Conservation (phyloP, 1,284 basidiomycete species). For the Exsudoporus floridanus region DNA sequence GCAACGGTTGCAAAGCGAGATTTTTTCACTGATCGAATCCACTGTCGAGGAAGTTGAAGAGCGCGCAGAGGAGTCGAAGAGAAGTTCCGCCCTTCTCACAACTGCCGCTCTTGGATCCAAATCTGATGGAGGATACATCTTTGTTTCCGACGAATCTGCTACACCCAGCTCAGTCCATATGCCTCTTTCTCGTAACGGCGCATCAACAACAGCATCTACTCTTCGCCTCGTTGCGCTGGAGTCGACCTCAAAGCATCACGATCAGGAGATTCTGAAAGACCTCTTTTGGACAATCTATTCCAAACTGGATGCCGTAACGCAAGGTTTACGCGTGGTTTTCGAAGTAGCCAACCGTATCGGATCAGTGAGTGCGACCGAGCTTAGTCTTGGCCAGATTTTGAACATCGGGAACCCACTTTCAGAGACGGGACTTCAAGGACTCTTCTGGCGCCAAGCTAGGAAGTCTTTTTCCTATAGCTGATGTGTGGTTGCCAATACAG, state of each 20-base stretch:
- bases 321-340: conserved; percentile 88
- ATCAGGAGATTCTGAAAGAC: conserved; percentile 87
- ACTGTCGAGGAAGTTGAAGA: conserved; percentile 93
- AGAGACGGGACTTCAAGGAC: conserved; percentile 89
- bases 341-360: conserved; percentile 89
- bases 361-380: conserved; percentile 55
- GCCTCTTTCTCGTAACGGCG: conserved; percentile 14
- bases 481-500: conserved; percentile 92
- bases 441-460: conserved; percentile 73
- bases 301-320: conserved; percentile 93
- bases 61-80: conserved; percentile 70
- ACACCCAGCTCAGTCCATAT: conserved; percentile 8
- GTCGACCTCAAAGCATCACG: conserved; percentile 67
- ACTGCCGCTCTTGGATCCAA: conserved; percentile 27
- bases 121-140: conserved; percentile 54
- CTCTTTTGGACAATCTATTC: conserved; percentile 98
- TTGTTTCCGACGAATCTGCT: conserved; percentile 39
- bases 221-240: conserved; percentile 79
- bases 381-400: conserved; percentile 1
- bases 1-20: conserved; percentile 83
- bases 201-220: conserved; percentile 43
- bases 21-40: conserved; percentile 82
- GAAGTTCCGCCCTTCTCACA: conserved; percentile 47
- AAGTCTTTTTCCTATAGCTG: conserved; percentile 75
- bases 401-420: conserved; percentile 10